These are phyloP conservation scores for Pigoraptor vietnamica DNA, from an alignment of 78 protist genomes.

Conservation along the genomic window DNA sequence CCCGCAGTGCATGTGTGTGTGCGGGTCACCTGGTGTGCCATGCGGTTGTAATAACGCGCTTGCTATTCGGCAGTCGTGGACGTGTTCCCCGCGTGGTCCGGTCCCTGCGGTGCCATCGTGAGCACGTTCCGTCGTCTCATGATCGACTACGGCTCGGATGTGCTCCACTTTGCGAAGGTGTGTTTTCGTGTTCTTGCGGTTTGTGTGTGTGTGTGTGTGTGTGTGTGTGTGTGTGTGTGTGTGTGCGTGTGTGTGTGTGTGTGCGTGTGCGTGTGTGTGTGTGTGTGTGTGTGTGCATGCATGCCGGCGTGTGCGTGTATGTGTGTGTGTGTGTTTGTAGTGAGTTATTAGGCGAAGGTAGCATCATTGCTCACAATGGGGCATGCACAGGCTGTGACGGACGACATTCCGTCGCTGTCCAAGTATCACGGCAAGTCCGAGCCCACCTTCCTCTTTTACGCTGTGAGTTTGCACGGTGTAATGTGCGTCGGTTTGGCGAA, in stretches of 20 bases:
- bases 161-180: neutral
- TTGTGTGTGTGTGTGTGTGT: too few species aligned
- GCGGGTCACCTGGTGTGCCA: too few species aligned
- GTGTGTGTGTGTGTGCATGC: too few species aligned
- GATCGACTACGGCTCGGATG: neutral
- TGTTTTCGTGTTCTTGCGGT: too few species aligned
- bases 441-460: neutral
- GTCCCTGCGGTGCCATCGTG: neutral
- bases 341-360: neutral
- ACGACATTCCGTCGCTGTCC: neutral
- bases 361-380: neutral
- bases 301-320: too few species aligned
- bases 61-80: neutral
- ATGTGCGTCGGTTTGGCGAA: too few species aligned
- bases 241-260: too few species aligned
- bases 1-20: too few species aligned
- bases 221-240: too few species aligned
- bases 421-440: neutral
- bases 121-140: neutral
- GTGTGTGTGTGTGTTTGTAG: neutral
- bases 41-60: too few species aligned
- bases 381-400: neutral
- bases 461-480: neutral
- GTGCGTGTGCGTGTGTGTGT: too few species aligned
- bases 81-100: neutral